Conservation (phyloP, 768 basidiomycete species). For the Lactarius hengduanensis region DNA sequence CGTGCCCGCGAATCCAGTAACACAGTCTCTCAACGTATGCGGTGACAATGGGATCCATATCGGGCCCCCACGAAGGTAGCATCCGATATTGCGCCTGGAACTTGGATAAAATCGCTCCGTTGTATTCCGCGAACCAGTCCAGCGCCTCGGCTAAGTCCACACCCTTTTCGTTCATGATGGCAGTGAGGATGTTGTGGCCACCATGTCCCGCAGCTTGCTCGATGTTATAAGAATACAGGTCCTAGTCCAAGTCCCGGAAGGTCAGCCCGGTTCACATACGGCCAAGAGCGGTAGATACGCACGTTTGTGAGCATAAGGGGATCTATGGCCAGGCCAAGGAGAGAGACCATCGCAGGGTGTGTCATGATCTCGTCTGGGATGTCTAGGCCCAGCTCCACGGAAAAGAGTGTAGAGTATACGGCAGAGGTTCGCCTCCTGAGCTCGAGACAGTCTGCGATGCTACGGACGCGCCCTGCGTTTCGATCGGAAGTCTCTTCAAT, state of each 20-base stretch:
- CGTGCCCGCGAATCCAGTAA: slow-evolving; percentile 39
- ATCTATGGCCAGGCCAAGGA: slow-evolving; percentile 36
- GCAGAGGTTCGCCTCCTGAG: slow-evolving; percentile 43
- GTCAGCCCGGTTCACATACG: neutral
- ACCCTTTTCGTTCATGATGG: slow-evolving; percentile 41
- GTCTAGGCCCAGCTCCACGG: slow-evolving; percentile 39
- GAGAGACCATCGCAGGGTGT: slow-evolving; percentile 39
- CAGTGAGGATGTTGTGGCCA: slow-evolving; percentile 42
- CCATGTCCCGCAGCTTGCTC: slow-evolving; percentile 44
- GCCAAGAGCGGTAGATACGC: slow-evolving; percentile 4
- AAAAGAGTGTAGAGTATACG: slow-evolving; percentile 39
- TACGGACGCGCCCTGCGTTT: slow-evolving; percentile 34
- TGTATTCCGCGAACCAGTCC: slow-evolving; percentile 34
- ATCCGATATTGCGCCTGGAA: slow-evolving; percentile 36
- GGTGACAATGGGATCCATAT: slow-evolving; percentile 35
- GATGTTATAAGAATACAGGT: slow-evolving; percentile 41
- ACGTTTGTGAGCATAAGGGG: slow-evolving; percentile 45
- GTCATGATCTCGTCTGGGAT: slow-evolving; percentile 42
- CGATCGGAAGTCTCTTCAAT: slow-evolving; percentile 39
- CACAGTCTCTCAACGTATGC: slow-evolving; percentile 41
- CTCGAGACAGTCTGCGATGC: slow-evolving; percentile 42
- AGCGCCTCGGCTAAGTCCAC: slow-evolving; percentile 40
- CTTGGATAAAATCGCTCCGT: slow-evolving; percentile 32
- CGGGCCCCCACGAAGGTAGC: slow-evolving; percentile 40
- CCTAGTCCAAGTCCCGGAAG: slow-evolving; percentile 30